These are phyloP conservation scores for Castanea crenata DNA, from an alignment of 306 rosid species.

Conservation along the genomic window DNA sequence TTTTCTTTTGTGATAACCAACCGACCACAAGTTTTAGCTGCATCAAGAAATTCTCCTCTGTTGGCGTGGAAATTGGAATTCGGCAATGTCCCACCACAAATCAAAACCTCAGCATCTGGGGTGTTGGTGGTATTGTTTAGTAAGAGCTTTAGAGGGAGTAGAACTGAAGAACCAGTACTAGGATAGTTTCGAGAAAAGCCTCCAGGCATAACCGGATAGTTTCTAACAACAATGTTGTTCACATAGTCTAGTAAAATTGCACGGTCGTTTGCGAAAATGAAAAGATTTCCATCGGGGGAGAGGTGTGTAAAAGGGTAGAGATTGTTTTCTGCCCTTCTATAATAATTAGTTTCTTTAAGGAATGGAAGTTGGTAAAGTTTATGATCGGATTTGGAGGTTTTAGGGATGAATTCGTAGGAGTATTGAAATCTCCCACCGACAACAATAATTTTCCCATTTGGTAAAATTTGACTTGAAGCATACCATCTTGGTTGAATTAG, in stretches of 20 bases:
- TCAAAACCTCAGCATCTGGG: constrained; percentile 21
- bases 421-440: constrained; percentile 30
- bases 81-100: constrained; percentile 35
- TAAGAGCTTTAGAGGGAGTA: constrained; percentile 22
- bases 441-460: constrained; percentile 29
- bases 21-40: constrained; percentile 28
- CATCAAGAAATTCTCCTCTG: constrained; percentile 17
- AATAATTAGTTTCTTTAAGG: constrained; percentile 22
- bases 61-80: constrained; percentile 27
- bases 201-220: constrained; percentile 25
- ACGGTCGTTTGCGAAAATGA: constrained; percentile 35
- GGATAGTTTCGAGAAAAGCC: constrained; percentile 36
- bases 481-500: constrained; percentile 32
- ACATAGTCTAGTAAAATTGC: constrained; percentile 28
- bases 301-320: constrained; percentile 34
- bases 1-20: constrained; percentile 2
- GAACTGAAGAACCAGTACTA: constrained; percentile 35
- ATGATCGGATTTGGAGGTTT: not conserved
- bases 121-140: not conserved
- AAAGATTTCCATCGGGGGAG: constrained; percentile 30
- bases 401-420: constrained; percentile 36
- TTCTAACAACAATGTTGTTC: constrained; percentile 6
- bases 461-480: constrained; percentile 32
- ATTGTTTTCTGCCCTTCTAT: constrained; percentile 20
- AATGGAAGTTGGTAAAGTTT: constrained; percentile 22